Evolutionary conservation across 805 yeast genomes (phyloP).

Genomic region (Komagataella populi): DNA sequence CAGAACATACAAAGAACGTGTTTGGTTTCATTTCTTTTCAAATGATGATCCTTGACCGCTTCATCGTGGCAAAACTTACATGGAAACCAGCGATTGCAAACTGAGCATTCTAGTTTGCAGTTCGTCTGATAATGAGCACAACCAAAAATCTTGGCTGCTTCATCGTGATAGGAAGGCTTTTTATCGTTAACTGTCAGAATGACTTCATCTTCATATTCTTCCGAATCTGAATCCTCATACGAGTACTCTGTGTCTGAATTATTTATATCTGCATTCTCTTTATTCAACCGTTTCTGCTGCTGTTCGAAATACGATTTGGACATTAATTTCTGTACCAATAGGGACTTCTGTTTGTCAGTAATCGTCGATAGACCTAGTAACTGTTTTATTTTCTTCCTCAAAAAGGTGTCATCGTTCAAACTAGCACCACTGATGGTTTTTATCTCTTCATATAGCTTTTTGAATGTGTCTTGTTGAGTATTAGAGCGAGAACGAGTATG

Average conservation of each 20-base stretch:
- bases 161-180: slow-evolving; percentile 31
- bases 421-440: slow-evolving; percentile 5
- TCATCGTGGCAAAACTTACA: slow-evolving; percentile 82
- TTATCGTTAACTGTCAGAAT: slow-evolving; percentile 32
- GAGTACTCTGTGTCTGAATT: background rate
- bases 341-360: slow-evolving; percentile 28
- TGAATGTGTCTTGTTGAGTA: background rate
- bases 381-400: slow-evolving; percentile 34
- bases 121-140: slow-evolving; percentile 75
- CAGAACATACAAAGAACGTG: slow-evolving; percentile 78
- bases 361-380: slow-evolving; percentile 25
- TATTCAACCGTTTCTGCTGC: slow-evolving; percentile 1
- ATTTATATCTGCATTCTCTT: background rate
- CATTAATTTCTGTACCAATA: slow-evolving; percentile 50
- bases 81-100: slow-evolving; percentile 61
- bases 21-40: slow-evolving; percentile 43
- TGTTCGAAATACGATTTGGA: slow-evolving; percentile 51
- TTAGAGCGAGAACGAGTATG: background rate
- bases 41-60: slow-evolving; percentile 36
- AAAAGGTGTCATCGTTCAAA: slow-evolving; percentile 14
- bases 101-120: slow-evolving; percentile 73
- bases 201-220: slow-evolving; percentile 22
- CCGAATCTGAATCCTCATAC: slow-evolving; percentile 3
- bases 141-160: slow-evolving; percentile 38
- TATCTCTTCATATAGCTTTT: slow-evolving; percentile 3